Evolutionary conservation across 2,329 filamentous ascomycete species (phyloP).

Genomic region (Fusarium robinianum): DNA sequence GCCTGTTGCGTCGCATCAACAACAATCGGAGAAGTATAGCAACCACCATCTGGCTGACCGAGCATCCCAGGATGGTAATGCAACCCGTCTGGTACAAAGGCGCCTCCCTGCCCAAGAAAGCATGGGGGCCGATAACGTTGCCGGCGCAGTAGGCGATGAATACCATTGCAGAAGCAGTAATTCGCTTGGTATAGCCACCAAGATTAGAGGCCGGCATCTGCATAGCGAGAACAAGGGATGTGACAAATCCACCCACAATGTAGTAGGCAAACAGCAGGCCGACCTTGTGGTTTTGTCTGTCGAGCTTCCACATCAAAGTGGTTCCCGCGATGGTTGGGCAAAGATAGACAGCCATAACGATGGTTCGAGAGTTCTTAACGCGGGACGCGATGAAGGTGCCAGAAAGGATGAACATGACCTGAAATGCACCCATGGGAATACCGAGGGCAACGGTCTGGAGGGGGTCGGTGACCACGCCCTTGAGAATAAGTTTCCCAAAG

Average conservation of each 20-base stretch:
- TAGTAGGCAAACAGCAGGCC: constrained; percentile 58
- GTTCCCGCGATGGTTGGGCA: constrained; percentile 54
- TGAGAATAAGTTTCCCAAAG: constrained; percentile 58
- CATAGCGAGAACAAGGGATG: constrained; percentile 56
- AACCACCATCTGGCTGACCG: constrained; percentile 23
- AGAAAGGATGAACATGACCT: constrained; percentile 55
- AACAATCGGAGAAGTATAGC: constrained; percentile 20
- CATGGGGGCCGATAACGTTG: constrained; percentile 35
- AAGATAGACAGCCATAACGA: constrained; percentile 56
- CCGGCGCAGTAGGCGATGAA: constrained; percentile 49
- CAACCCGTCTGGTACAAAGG: constrained; percentile 57
- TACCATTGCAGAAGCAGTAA: constrained; percentile 51
- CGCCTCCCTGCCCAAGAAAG: constrained; percentile 50
- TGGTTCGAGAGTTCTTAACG: constrained; percentile 53
- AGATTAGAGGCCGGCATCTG: constrained; percentile 56
- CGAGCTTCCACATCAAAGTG: constrained; percentile 54
- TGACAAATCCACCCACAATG: constrained; percentile 53
- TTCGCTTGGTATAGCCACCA: constrained; percentile 53
- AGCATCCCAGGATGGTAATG: constrained; percentile 38
- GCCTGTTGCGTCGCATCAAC: constrained; percentile 17
- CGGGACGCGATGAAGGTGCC: constrained; percentile 56
- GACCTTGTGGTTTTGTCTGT: constrained; percentile 42
- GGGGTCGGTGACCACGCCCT: constrained; percentile 45
- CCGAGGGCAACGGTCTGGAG: constrained; percentile 52
- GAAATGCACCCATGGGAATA: constrained; percentile 58